Base-by-base conservation (phyloP, 495 filamentous ascomycete species). In the Lasiosphaeria miniovina region DNA sequence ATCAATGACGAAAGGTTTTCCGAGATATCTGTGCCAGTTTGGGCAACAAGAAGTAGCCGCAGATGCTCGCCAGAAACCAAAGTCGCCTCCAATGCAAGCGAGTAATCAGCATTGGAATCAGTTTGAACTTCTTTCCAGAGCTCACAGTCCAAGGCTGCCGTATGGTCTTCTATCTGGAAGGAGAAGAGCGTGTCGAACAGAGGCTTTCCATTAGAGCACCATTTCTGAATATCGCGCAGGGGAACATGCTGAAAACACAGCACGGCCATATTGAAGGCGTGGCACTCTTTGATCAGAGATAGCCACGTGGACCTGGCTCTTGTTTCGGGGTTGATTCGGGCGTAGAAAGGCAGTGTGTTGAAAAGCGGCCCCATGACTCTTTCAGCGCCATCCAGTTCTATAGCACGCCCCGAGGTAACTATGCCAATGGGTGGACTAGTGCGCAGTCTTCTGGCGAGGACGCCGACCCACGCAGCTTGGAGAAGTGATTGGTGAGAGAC, bases 131-230 rank as follows among this genome's bases (percentile, higher is more conserved):
- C 66, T 1, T 67, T 74, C 87, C 89, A 91, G 2, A 89, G 64
- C 3, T 70, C 54, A 1, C 31, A 6, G 0, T 34, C 32, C 6
- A 53, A 4, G 3, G 2, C 1, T 1, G 1, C 36, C 0, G 2
- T 2, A 3, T 8, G 11, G n/a, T 63, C 61, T 6, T 68, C 67
- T 10, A 43, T 83, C 65, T 95, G 88, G 63, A 95, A 96, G 0
- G 92, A 88, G 65, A 97, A 96, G 5, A 98, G 76, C 0, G 82
- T 88, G 65, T 96, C 91, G 64, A 97, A 96, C 32, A 96, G 68
- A 52, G 80, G 69, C 63, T 81, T 71, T 49, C 84, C 78, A 49
- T 78, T 60, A 49, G 82, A 72, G 68, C 75, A 74, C 88, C 91
- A 85, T 73, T 89, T 89, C 49, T 88, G 83, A 32, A 93, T 84